Evolutionary conservation across 768 basidiomycete species (phyloP).

Genomic region (Phanerochaete sordida): DNA sequence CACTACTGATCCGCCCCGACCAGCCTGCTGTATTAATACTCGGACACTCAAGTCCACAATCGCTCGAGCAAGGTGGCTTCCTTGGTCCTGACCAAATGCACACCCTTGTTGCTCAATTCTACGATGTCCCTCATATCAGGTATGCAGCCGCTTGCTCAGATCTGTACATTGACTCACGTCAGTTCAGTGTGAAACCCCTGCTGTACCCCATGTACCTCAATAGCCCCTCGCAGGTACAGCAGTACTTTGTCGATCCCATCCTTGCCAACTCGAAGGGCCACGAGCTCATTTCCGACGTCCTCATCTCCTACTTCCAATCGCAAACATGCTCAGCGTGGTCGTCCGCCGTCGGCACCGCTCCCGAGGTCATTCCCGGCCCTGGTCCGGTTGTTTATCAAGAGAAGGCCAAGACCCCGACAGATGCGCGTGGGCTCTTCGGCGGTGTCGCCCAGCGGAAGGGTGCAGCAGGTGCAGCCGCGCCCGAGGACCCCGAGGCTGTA

Average conservation of each 20-base stretch:
- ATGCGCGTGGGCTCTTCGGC: conserved; percentile 71
- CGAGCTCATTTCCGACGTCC: conserved; percentile 84
- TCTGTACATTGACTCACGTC: neutral
- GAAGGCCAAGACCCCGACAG: conserved; percentile 35
- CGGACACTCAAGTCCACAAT: conserved; percentile 92
- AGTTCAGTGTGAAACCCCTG: conserved; percentile 66
- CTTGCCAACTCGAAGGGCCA: conserved; percentile 82
- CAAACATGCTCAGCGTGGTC: conserved; percentile 89
- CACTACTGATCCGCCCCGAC: conserved; percentile 85
- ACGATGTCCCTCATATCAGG: conserved; percentile 93
- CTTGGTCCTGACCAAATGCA: conserved; percentile 91
- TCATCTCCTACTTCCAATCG: conserved; percentile 85
- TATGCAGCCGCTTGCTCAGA: too few relatives aligned
- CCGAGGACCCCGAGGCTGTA: conserved; percentile 19
- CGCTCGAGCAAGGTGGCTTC: conserved; percentile 76
- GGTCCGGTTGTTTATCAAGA: conserved; percentile 31
- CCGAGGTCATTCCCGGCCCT: conserved; percentile 50
- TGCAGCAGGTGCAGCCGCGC: conserved; percentile 36
- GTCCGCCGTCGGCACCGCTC: conserved; percentile 62
- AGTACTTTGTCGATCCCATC: conserved; percentile 80
- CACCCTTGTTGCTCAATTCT: conserved; percentile 89
- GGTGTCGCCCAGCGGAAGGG: conserved; percentile 84
- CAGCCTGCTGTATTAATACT: conserved; percentile 90
- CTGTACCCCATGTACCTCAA: conserved; percentile 81
- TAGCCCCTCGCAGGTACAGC: conserved; percentile 58